Percentiles rank a stretch among this genome's conserved stretches.
phyloP scores from a whole-genome alignment of 176 grass and related monocot species.

The Musa itinerans region DNA sequence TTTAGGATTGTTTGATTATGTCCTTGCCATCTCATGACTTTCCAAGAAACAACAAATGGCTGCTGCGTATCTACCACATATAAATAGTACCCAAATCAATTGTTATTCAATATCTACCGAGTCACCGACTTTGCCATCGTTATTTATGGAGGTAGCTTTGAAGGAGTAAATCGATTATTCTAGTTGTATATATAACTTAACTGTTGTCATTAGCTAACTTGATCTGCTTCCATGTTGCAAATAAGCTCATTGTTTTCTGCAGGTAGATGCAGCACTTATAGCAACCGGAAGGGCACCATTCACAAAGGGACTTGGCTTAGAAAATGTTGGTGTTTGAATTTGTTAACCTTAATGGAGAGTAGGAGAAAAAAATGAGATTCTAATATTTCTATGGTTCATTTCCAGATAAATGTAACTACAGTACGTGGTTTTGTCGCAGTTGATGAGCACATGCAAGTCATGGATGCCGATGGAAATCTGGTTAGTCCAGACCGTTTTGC shows the following conservation, averaged over 20 bases:
- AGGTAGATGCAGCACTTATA: slow-evolving; percentile 97
- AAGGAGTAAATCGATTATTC: too few species aligned
- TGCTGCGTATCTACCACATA: too few species aligned
- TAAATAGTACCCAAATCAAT: too few species aligned
- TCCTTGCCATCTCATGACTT: too few species aligned
- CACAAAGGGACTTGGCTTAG: slow-evolving; percentile 93
- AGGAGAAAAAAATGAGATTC: not conserved
- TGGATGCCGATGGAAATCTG: slow-evolving; percentile 70
- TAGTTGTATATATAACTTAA: too few species aligned
- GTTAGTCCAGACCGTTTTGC: slow-evolving; percentile 27
- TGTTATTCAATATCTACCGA: too few species aligned
- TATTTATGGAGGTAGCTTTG: too few species aligned
- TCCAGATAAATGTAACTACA: slow-evolving; percentile 71
- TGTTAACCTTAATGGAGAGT: slow-evolving; percentile 4
- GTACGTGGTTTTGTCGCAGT: slow-evolving; percentile 94
- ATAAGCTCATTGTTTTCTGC: not conserved
- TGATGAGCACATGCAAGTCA: slow-evolving; percentile 87
- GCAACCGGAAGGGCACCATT: slow-evolving; percentile 96
- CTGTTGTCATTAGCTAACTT: not conserved
- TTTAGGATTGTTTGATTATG: too few species aligned
- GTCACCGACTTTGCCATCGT: too few species aligned
- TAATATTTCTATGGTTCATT: not conserved
- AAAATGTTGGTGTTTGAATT: slow-evolving; percentile 54
- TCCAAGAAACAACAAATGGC: too few species aligned
- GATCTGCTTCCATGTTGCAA: not conserved